Conservation (phyloP, 108 stramenopile genomes). For the Cyclostephanos invisitatus region DNA sequence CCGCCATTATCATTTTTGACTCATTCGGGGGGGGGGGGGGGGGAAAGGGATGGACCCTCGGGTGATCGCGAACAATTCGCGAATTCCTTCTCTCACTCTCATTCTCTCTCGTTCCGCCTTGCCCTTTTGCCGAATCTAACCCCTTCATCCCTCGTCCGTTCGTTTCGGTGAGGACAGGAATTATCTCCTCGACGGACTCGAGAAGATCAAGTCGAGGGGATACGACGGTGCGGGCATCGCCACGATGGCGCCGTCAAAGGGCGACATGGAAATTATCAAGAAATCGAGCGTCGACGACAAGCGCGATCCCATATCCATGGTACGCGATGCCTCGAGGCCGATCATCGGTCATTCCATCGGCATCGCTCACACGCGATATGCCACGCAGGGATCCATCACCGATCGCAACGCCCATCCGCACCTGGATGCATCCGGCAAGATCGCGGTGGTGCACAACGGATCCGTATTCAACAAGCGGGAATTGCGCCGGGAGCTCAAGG, state of each 20-base stretch:
- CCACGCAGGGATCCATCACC: slow-evolving; percentile 87
- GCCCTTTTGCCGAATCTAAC: too few species aligned
- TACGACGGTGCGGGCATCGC: slow-evolving; percentile 90
- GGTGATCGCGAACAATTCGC: too few species aligned
- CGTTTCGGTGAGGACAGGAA: slow-evolving; percentile 17
- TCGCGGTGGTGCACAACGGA: slow-evolving; percentile 90
- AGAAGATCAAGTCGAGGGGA: slow-evolving; percentile 83
- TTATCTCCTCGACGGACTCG: slow-evolving; percentile 74
- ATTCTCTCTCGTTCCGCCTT: too few species aligned
- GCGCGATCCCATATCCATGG: slow-evolving; percentile 70
- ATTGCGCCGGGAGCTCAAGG: slow-evolving; percentile 65
- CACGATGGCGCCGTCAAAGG: slow-evolving; percentile 44
- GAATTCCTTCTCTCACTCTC: neutral
- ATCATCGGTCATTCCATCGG: slow-evolving; percentile 59
- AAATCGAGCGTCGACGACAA: slow-evolving; percentile 70
- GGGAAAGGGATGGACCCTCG: too few species aligned
- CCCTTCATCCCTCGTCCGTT: too few species aligned
- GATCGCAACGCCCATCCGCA: slow-evolving; percentile 90
- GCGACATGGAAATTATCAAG: slow-evolving; percentile 58
- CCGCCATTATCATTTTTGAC: neutral
- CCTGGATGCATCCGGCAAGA: slow-evolving; percentile 61
- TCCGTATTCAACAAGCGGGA: slow-evolving; percentile 80
- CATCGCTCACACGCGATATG: slow-evolving; percentile 92
- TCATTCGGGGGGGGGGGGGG: too few species aligned
- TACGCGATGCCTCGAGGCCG: slow-evolving; percentile 45